Conservation (phyloP, 495 filamentous ascomycete genomes). For the Jackrogersella minutella region DNA sequence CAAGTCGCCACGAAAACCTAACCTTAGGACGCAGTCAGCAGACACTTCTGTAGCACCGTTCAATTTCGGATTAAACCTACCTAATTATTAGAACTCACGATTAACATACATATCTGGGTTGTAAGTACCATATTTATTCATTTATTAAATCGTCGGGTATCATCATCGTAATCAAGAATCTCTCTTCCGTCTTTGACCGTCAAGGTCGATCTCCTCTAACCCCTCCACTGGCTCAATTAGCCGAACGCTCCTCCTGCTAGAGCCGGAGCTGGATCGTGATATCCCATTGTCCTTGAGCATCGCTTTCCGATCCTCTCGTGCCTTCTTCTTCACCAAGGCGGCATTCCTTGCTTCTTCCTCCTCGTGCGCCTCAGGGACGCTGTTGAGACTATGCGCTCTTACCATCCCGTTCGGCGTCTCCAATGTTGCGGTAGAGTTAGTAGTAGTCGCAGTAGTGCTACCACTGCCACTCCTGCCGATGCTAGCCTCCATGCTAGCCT, state of each 20-base stretch:
- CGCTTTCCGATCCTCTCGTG: slow-evolving; percentile 8
- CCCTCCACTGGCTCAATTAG: slow-evolving; percentile 37
- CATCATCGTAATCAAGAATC: slow-evolving; percentile 22
- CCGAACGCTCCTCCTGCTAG: slow-evolving; percentile 20
- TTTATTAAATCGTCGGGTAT: neutral
- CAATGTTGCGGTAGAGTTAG: slow-evolving; percentile 12
- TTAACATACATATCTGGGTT: too few relatives aligned
- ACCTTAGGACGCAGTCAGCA: too few relatives aligned
- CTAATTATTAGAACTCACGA: too few relatives aligned
- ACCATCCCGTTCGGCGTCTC: slow-evolving; percentile 19
- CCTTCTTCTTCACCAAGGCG: slow-evolving; percentile 14
- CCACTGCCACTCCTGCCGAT: slow-evolving; percentile 20
- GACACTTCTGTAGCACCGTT: too few relatives aligned
- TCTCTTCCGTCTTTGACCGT: slow-evolving; percentile 20
- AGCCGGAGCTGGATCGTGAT: slow-evolving; percentile 32
- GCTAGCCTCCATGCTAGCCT: slow-evolving; percentile 37
- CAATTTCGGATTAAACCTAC: too few relatives aligned
- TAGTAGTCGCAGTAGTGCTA: slow-evolving; percentile 5
- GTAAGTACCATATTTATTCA: neutral
- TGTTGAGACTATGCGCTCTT: slow-evolving; percentile 39
- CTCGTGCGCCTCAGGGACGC: slow-evolving; percentile 42
- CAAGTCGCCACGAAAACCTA: too few relatives aligned
- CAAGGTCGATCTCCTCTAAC: slow-evolving; percentile 40
- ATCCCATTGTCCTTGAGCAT: slow-evolving; percentile 10
- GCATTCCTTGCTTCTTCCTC: slow-evolving; percentile 29